Evolutionary conservation across 2,329 filamentous ascomycete genomes (phyloP).

Genomic region (Sphaerulina populicola): DNA sequence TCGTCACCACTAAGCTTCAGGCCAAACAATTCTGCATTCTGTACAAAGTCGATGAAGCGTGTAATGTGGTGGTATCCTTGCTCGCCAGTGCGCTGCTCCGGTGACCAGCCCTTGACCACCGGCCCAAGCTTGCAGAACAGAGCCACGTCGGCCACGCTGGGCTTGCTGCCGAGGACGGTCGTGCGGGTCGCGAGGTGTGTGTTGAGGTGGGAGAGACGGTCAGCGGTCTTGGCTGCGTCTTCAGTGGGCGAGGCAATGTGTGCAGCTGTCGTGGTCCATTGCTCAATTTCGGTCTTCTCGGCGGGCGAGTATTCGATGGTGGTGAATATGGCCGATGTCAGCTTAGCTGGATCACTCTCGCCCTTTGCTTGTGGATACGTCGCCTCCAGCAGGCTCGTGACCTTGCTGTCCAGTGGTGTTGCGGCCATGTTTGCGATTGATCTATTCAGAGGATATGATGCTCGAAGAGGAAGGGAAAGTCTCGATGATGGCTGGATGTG

Average conservation of each 20-base stretch:
- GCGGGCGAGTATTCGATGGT: slow-evolving; percentile 55
- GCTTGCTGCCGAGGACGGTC: slow-evolving; percentile 81
- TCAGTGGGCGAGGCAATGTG: slow-evolving; percentile 56
- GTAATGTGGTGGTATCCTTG: slow-evolving; percentile 85
- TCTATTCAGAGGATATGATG: slow-evolving; percentile 5
- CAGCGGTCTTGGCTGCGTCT: slow-evolving; percentile 49
- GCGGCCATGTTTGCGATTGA: slow-evolving; percentile 26
- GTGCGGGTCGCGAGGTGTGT: slow-evolving; percentile 79
- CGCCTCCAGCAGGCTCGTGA: slow-evolving; percentile 28
- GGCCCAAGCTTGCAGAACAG: slow-evolving; percentile 73
- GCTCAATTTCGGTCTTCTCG: slow-evolving; percentile 78
- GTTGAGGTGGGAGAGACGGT: slow-evolving; percentile 73
- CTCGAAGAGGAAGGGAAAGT: not conserved
- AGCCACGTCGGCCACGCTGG: slow-evolving; percentile 76
- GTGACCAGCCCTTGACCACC: slow-evolving; percentile 66
- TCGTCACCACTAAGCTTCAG: slow-evolving; percentile 61
- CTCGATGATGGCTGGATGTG: not conserved
- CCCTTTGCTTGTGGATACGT: slow-evolving; percentile 31
- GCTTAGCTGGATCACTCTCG: slow-evolving; percentile 30
- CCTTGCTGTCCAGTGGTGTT: slow-evolving; percentile 28
- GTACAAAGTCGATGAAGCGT: slow-evolving; percentile 85
- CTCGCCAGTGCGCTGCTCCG: slow-evolving; percentile 83
- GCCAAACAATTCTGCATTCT: slow-evolving; percentile 68
- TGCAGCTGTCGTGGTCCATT: slow-evolving; percentile 75
- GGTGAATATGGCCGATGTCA: slow-evolving; percentile 31